Base-by-base conservation (phyloP, 345 rosid species). In the Eucalyptus curtisii region DNA sequence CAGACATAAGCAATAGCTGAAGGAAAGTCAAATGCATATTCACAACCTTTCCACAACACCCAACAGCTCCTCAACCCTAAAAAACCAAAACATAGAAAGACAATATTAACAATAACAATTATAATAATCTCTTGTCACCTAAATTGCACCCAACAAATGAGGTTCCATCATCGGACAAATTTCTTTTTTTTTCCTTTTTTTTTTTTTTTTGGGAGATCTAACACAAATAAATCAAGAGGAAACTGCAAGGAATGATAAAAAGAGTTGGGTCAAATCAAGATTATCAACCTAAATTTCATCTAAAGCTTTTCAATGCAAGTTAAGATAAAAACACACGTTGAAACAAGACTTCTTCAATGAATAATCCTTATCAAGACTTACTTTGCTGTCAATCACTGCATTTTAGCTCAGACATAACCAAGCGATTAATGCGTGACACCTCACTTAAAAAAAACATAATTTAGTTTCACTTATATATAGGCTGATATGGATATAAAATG, bases 101-200 rank as follows among this genome's bases (percentile, higher is more conserved):
- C 81, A 68, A 68, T 33, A 68, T 33, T 8, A 17, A 33, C 40
- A 68, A 3, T 27, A 27, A 61, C 15, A 61, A 55, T 22, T 22
- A 61, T 27, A 12, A 61, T 27, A 9, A 68, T 68, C 81, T 68
- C 44, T 50, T 50, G 13, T 68, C 81, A 68, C 7, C 81, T 33
- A 20, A 17, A 68, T 59, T 17, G 44, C 81, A 68, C 44, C 44
- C 81, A 33, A 68, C 17, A 68, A 33, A 68, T 33, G 24, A 33
- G 12, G 80, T 68, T 68, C 44, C 80, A 33, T 19, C 24, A 68
- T 68, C 0, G 25, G 80, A 8, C 76, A 7, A 13, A 1, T 2
- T 64, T n/a, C 0, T 16, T 15, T 68, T 66, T 8, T 31, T 66
- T n/a, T n/a, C n/a, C n/a, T n/a, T n/a, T 2, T 64, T n/a, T 0